Base-by-base conservation (phyloP, 2,329 filamentous ascomycete genomes). In the Alternaria arborescens region DNA sequence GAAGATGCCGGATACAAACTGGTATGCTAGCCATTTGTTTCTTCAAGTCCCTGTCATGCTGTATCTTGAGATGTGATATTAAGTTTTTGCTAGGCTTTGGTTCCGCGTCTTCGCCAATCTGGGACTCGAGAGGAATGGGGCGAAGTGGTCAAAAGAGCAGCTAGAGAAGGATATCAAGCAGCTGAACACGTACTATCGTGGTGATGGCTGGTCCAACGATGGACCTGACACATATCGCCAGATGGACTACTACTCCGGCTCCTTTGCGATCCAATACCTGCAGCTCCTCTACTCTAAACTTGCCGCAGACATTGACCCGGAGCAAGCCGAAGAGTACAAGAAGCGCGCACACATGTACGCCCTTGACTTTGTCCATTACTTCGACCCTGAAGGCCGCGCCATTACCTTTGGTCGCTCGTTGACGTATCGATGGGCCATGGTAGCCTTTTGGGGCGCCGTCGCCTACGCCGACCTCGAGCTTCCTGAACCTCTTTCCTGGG, bases 201-300 rank as follows among this genome's bases (percentile, higher is more conserved):
- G 91, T 6, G 89, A 88, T 46, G 91, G 91, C 1, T 94, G 91
- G 91, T 92, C 89, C 3, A 92, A 93, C 69, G 91, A 94, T 72
- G 91, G 91, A 0, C 91, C 91, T 0, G 88, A 90, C 70, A 88
- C 88, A 14, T 91, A 93, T 58, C 90, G 91, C 59, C 91, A 94
- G 77, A 93, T 94, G 88, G 91, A 94, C 75, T 94, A 94, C 73
- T 94, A 94, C 77, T 93, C 90, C 0, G 91, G 90, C 10, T 91
- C 89, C 59, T 94, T 93, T 73, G 91, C 91, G 1, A 94, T 94
- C 58, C 91, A 94, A 68, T 91, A 92, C 68, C 80, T 93, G 5
- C 91, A 94, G 74, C 84, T 94, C 0, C 81, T 94, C 0, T 94
- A 94, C 66, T 86, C 90, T 32, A 91, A 91, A 65, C 78, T 94